Base-by-base conservation (phyloP, 2,329 filamentous ascomycete species). In the Knoxdaviesia proteae region DNA sequence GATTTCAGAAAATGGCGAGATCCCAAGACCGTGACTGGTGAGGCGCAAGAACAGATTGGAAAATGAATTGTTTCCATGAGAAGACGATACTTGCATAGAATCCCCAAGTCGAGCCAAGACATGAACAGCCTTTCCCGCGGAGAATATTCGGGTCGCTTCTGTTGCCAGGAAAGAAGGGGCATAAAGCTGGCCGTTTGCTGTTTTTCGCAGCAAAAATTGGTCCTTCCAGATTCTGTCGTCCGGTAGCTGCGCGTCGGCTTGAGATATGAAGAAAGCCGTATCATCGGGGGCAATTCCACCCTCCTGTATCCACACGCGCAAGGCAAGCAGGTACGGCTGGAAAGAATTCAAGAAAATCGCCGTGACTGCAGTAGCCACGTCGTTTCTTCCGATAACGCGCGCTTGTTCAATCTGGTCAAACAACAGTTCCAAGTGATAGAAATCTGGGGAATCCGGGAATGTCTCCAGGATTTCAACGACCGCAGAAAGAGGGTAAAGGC, bases 271-370 rank as follows among this genome's bases (percentile, higher is more conserved):
- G 54, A 93, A 90, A 0, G 74, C 68, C 47, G 74, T 73, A 49
- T 86, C 77, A 1, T 68, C 67, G 1, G 69, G 59, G 2, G 71
- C 62, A 4, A 94, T 60, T 43, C 76, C 71, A 1, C 88, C 88
- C 35, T 74, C 69, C 51, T 84, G 76, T 76, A 94, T 88, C 88
- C 88, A 96, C 10, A 68, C 62, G 34, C 77, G 70, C 38, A 94
- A 79, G 0, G 86, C 83, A 36, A 75, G 75, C 35, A 92, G 66
- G 55, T 94, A 96, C 1, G 84, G 75, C 45, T 77, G 72, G 45
- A 94, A 80, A 53, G 84, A 93, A 39, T 80, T 70, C 44, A 90
- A 77, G 53, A 94, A 90, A 4, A 90, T 65, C 0, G 62, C 61
- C 2, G 74, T 74, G 5, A 90, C 62, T 36, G 71, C 75, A 36